phyloP scores from a whole-genome alignment of 1,284 basidiomycete species.

The Papiliotrema nemorosa region DNA sequence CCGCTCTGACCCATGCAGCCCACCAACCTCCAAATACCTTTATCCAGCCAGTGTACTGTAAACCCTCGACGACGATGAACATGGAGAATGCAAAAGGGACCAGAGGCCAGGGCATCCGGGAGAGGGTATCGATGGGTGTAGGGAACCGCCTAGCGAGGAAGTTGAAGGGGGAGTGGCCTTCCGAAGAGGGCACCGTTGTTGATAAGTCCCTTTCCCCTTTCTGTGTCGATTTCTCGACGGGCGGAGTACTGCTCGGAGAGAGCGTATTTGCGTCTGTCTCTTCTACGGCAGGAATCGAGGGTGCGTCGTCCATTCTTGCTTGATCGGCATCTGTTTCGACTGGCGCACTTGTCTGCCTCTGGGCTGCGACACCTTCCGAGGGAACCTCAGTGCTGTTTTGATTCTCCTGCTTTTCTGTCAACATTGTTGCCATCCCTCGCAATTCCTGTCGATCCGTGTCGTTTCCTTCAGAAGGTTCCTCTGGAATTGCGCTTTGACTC shows the following conservation, averaged over 20 bases:
- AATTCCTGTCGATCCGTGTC: background rate
- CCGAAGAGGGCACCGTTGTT: background rate
- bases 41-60: slow-evolving; percentile 87
- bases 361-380: background rate
- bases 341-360: background rate
- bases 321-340: too few species aligned
- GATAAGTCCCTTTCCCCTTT: background rate
- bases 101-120: slow-evolving; percentile 54
- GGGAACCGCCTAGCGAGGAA: slow-evolving; percentile 57
- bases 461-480: background rate
- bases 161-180: slow-evolving; percentile 1
- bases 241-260: background rate
- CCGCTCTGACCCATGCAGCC: slow-evolving; percentile 51
- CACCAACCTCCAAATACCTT: slow-evolving; percentile 75
- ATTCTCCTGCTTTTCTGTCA: background rate
- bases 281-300: too few species aligned
- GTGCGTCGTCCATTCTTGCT: too few species aligned
- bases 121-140: slow-evolving; percentile 66
- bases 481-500: background rate
- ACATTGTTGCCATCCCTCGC: too few species aligned
- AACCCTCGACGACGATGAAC: slow-evolving; percentile 87
- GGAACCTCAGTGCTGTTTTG: background rate
- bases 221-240: background rate
- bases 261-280: background rate
- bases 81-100: slow-evolving; percentile 92